Conservation (phyloP, 768 basidiomycete species). For the Pleurotus eryngii region DNA sequence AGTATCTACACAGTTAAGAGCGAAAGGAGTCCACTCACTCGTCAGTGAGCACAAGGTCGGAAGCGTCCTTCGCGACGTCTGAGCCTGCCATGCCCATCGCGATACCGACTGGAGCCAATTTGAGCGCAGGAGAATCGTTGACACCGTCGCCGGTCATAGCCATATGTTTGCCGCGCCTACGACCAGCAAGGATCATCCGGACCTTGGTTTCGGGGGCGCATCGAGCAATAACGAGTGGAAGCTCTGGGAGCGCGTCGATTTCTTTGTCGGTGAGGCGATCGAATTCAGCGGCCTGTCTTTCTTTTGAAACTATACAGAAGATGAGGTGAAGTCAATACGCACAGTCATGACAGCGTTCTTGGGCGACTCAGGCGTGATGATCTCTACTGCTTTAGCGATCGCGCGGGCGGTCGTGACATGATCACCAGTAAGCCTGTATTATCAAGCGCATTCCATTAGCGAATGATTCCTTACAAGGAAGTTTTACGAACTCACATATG, state of each 20-base stretch:
- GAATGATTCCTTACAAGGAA: neutral
- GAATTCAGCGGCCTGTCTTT: constrained; percentile 37
- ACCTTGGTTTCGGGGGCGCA: constrained; percentile 55
- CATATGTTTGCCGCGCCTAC: constrained; percentile 47
- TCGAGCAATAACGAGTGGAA: constrained; percentile 58
- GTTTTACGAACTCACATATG: constrained; percentile 27
- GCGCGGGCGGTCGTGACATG: constrained; percentile 50
- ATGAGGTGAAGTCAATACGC: neutral
- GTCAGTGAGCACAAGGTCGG: constrained; percentile 72
- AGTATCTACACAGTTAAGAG: neutral
- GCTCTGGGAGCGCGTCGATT: constrained; percentile 43
- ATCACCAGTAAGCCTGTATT: constrained; percentile 48
- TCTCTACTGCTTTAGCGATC: constrained; percentile 48
- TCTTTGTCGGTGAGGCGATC: constrained; percentile 51
- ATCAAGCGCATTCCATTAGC: too few relatives aligned
- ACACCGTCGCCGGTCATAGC: constrained; percentile 61
- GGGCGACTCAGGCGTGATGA: constrained; percentile 37
- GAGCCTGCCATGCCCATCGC: constrained; percentile 25
- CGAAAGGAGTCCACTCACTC: constrained; percentile 77
- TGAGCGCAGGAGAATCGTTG: constrained; percentile 51
- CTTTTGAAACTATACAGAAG: neutral
- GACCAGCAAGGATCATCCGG: constrained; percentile 56
- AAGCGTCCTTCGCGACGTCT: constrained; percentile 35
- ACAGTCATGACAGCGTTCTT: constrained; percentile 37
- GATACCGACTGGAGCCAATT: constrained; percentile 14